Percentiles rank a stretch among this genome's conserved stretches.
Evolutionary conservation across 306 rosid genomes (phyloP).

Genomic region (Vigna trinervia): DNA sequence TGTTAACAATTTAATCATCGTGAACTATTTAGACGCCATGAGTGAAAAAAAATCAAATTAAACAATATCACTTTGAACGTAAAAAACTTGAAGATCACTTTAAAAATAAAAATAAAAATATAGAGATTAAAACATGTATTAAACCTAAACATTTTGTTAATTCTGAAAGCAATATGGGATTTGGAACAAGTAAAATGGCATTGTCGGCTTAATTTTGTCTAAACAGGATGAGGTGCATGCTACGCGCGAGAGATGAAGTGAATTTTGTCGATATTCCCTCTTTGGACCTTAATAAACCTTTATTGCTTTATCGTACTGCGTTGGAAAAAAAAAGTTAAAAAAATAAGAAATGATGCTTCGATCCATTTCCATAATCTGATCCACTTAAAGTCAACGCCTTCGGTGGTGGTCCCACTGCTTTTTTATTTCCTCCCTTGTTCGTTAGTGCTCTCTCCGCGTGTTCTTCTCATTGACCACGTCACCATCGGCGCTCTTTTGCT

Average conservation of each 20-base stretch:
- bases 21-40: too few relatives aligned
- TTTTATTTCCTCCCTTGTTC: constrained; percentile 46
- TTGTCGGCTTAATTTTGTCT: too few relatives aligned
- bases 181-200: too few relatives aligned
- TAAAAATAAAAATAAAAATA: too few relatives aligned
- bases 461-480: constrained; percentile 56
- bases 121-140: too few relatives aligned
- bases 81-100: too few relatives aligned
- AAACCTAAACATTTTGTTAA: too few relatives aligned
- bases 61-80: too few relatives aligned
- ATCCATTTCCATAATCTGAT: constrained; percentile 21
- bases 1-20: too few relatives aligned
- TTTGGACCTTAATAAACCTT: constrained; percentile 9
- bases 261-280: not conserved
- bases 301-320: constrained; percentile 10
- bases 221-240: not conserved
- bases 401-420: constrained; percentile 54
- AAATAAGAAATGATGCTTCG: not conserved
- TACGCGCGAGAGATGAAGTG: constrained; percentile 20
- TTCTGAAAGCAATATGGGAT: too few relatives aligned
- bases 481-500: constrained; percentile 49
- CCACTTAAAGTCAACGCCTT: constrained; percentile 68
- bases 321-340: not conserved
- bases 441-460: constrained; percentile 46
- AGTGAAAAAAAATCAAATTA: too few relatives aligned